phyloP scores from a whole-genome alignment of 2,329 filamentous ascomycete species.

The Colletotrichum agaves region DNA sequence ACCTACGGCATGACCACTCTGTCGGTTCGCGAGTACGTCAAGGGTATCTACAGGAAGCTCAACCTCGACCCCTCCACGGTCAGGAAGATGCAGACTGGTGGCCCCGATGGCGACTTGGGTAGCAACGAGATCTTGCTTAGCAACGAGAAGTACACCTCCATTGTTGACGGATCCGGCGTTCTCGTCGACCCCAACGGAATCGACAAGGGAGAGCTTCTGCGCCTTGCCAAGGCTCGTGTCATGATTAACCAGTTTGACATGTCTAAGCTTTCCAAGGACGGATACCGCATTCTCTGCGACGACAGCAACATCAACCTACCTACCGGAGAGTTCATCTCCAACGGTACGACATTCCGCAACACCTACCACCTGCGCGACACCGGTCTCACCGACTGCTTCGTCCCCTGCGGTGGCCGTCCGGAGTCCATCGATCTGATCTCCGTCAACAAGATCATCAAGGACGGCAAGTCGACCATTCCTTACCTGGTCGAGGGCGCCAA shows the following conservation, averaged over 20 bases:
- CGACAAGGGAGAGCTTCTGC: constrained; percentile 82
- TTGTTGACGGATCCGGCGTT: constrained; percentile 97
- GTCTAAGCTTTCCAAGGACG: constrained; percentile 85
- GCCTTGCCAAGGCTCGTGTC: constrained; percentile 83
- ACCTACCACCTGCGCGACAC: constrained; percentile 90
- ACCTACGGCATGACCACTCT: constrained; percentile 97
- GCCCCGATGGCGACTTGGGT: constrained; percentile 94
- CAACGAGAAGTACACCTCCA: constrained; percentile 93
- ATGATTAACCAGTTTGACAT: constrained; percentile 93
- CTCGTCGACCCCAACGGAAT: constrained; percentile 93
- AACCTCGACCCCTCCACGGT: constrained; percentile 87
- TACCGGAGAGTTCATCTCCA: constrained; percentile 84
- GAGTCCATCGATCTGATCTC: constrained; percentile 95
- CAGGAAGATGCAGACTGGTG: constrained; percentile 96
- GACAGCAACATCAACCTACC: constrained; percentile 91
- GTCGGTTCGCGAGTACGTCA: constrained; percentile 94
- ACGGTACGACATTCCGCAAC: constrained; percentile 96
- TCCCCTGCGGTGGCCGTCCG: constrained; percentile 94
- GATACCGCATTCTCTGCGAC: constrained; percentile 92
- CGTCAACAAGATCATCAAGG: constrained; percentile 86
- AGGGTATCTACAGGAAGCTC: constrained; percentile 96
- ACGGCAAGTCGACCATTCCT: constrained; percentile 87
- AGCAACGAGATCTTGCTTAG: constrained; percentile 97
- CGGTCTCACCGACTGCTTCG: constrained; percentile 85
- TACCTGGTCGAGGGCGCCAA: constrained; percentile 99